Evolutionary conservation across 139 green algal genomes (phyloP), one percentile per base, ranked within the genome.

Genomic region (Coelastrella sp.): DNA sequence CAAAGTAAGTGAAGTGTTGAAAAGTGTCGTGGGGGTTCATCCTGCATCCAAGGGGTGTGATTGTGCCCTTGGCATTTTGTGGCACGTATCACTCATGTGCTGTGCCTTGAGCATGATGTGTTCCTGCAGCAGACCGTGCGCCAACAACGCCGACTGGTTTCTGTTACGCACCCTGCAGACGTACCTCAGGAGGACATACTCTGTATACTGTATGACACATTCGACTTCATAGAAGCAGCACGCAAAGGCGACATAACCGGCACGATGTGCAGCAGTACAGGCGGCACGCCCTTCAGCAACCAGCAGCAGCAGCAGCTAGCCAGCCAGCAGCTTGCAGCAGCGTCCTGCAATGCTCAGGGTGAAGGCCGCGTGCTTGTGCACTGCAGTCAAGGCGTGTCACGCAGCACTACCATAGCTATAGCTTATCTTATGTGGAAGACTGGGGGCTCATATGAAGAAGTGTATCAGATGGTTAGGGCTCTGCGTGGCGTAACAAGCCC

Each of bases 401-500:
- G 98, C 22, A 98, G 94, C 23, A 95, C 95, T 5, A 96, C 96
- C 0, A 91, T 99, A 3, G 96, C 95, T 3, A 99, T 99, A 32
- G 97, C 95, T 0, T 99, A 98, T 91, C 91, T 99, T 8, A 99
- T 99, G 98, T 99, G 97, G 97, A 95, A 92, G 83, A 88, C 80
- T 58, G 90, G 92, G 4, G 71, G 86, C 14, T 80, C 83, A 0
- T 99, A 99, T 91, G 98, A 99, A 8, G 96, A 99, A 20, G 91
- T 96, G 16, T 98, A 97, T 83, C 82, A 76, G 16, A 81, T 88
- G 3, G 97, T 99, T 14, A 98, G 99, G 92, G 92, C 91, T 3
- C 85, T 94, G 3, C 90, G 97, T 0, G 97, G 96, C 0, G 96
- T 99, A 5, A 96, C 97, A 47, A 99, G 98, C 86, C 98, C 98